These are phyloP conservation scores for Tilletia horrida DNA, from an alignment of 1,284 basidiomycete genomes.

Conservation along the genomic window DNA sequence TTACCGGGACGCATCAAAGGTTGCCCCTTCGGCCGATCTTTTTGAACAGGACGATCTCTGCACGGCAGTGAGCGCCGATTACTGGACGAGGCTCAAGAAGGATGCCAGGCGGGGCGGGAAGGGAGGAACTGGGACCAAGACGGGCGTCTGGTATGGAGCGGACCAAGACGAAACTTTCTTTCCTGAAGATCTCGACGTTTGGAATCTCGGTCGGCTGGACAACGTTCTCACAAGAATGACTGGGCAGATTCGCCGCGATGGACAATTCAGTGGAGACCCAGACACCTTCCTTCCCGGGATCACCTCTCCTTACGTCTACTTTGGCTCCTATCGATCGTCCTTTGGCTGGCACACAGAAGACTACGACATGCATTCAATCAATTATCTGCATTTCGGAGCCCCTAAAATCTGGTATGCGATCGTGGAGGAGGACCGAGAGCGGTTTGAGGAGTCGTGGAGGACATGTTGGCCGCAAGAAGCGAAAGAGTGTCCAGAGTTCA, in stretches of 20 bases:
- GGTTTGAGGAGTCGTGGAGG: slow-evolving; percentile 52
- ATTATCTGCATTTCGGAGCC: slow-evolving; percentile 97
- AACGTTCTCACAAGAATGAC: slow-evolving; percentile 79
- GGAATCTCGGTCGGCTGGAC: slow-evolving; percentile 89
- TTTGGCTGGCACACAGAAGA: slow-evolving; percentile 96
- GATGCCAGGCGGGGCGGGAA: too few species aligned
- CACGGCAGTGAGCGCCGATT: slow-evolving; percentile 78
- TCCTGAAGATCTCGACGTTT: slow-evolving; percentile 72
- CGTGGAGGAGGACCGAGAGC: slow-evolving; percentile 71
- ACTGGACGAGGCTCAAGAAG: slow-evolving; percentile 76
- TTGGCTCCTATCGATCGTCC: slow-evolving; percentile 98
- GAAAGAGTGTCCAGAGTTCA: slow-evolving; percentile 81
- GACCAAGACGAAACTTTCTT: slow-evolving; percentile 87
- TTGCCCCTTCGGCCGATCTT: slow-evolving; percentile 17
- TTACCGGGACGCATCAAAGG: slow-evolving; percentile 28
- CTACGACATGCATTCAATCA: slow-evolving; percentile 90
- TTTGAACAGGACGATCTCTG: slow-evolving; percentile 60
- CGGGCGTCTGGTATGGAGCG: slow-evolving; percentile 91
- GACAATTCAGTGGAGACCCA: neutral
- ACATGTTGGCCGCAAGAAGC: slow-evolving; percentile 47
- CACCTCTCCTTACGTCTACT: slow-evolving; percentile 95
- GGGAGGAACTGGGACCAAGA: slow-evolving; percentile 59
- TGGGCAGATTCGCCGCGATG: neutral
- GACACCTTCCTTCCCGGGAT: slow-evolving; percentile 72
- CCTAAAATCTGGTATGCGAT: slow-evolving; percentile 95